A percentile compares a stretch with the other conserved stretches of the same genome.
Conservation (phyloP, 192 early-diverging fungal genomes). For the Funneliformis mosseae region DNA sequence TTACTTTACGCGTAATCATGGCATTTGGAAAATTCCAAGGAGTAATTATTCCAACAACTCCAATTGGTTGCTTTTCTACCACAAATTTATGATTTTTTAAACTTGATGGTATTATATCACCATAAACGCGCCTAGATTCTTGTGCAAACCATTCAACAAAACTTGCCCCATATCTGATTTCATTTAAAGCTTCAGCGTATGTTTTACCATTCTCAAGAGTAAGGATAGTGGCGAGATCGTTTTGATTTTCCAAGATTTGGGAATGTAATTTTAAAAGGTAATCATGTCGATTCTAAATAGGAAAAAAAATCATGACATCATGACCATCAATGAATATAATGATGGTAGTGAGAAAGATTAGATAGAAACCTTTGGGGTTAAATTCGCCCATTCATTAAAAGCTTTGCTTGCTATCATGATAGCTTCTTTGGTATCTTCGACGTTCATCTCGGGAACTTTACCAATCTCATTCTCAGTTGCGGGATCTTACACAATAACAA, state of each 20-base stretch:
- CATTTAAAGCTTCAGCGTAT: conserved; percentile 52
- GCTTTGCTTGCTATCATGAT: conserved; percentile 62
- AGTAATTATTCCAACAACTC: conserved; percentile 71
- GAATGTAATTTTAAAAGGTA: conserved; percentile 67
- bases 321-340: too few relatives aligned
- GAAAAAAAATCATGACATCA: conserved; percentile 5
- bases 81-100: conserved; percentile 56
- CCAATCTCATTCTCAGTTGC: conserved; percentile 63
- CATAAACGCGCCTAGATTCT: conserved; percentile 77
- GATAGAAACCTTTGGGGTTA: conserved; percentile 54
- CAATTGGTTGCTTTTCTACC: conserved; percentile 77
- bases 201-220: conserved; percentile 87
- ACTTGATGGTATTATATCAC: conserved; percentile 75
- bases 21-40: conserved; percentile 86
- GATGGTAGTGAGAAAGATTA: neutral
- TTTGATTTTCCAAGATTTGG: conserved; percentile 63
- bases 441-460: conserved; percentile 67
- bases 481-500: conserved; percentile 54
- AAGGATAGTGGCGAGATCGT: conserved; percentile 78
- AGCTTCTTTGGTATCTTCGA: conserved; percentile 56
- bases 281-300: conserved; percentile 50
- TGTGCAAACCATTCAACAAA: conserved; percentile 88
- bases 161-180: conserved; percentile 51
- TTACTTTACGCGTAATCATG: conserved; percentile 78
- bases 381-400: conserved; percentile 61